A percentile compares a stretch with the other conserved stretches of the same genome.
Conservation (phyloP, 2,329 filamentous ascomycete species). For the Fusarium tjaetaba region DNA sequence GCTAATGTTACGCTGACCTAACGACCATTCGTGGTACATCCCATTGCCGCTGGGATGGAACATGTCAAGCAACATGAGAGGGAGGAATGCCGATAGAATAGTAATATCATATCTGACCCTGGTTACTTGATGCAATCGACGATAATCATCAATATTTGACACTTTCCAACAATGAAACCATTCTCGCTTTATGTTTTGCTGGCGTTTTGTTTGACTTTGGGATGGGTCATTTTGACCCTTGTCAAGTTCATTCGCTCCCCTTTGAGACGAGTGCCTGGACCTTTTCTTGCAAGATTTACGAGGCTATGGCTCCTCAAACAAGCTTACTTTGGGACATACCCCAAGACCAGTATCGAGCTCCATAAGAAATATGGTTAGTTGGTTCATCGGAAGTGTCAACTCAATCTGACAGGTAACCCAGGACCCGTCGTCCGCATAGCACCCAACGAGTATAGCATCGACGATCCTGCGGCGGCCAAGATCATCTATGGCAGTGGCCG, state of each 20-base stretch:
- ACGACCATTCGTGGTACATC: fast-evolving
- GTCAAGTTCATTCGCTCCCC: background rate
- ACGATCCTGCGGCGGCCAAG: background rate
- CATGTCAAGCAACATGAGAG: fast-evolving
- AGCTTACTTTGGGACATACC: background rate
- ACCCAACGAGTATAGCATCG: background rate
- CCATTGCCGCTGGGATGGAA: background rate
- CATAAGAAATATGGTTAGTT: background rate
- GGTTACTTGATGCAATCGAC: background rate
- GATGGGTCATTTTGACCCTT: background rate
- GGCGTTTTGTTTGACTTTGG: background rate
- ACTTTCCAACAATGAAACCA: background rate
- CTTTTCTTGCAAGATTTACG: background rate
- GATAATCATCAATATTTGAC: too few species aligned
- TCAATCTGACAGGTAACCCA: background rate
- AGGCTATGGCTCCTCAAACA: background rate
- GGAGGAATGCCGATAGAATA: background rate
- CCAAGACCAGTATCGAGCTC: background rate
- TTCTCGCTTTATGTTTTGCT: background rate
- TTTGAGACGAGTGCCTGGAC: background rate
- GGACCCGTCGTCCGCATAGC: background rate
- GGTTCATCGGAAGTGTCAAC: fast-evolving
- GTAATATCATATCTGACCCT: background rate
- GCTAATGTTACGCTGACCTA: background rate
- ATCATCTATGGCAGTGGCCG: background rate